Base-by-base conservation (phyloP, 2,329 filamentous ascomycete species). In the Incumbomyces delicatus region DNA sequence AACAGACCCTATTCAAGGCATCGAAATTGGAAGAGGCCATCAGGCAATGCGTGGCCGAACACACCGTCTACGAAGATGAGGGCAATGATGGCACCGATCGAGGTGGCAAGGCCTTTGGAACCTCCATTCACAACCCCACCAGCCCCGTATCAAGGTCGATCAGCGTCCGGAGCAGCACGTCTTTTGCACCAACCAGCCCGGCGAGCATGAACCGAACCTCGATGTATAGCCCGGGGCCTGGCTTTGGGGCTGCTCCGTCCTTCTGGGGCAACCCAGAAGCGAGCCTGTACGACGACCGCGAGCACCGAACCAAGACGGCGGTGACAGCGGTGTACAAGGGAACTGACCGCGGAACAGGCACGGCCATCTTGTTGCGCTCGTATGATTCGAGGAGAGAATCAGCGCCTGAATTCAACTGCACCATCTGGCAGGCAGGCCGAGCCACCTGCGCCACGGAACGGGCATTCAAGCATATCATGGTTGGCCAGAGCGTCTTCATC, bases 311-410 rank as follows among this genome's bases (percentile, higher is more conserved):
- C 12, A 94, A 94, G 64, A 94, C 87, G 20, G 88, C 85, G 31
- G 83, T 98, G 3, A 95, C 90, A 0, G 89, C 90, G 14, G 78
- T 95, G 20, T 94, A 94, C 65, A 88, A 87, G 67, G 88, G 87
- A 37, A 89, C 87, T 0, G 51, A 54, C 20, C 74, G 74, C 2
- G 80, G 77, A 56, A 78, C 79, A 33, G 77, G 78, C 6, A 73
- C 78, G 1, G 76, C 89, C 2, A 82, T 82, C 7, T 66, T 96
- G 49, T 71, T 98, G 46, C 83, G 92, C 54, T 96, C 90, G 1
- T 98, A 98, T 66, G 90, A 96, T 63, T 96, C 92, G 13, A 78
- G 90, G 58, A 87, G 85, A 64, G 92, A 96, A 63, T 85, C 89
- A 0, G 78, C 88, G 0, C 85, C 90, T 2, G 89, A 95, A 63